phyloP scores from a whole-genome alignment of 208 protist genomes.

The Acanthamoeba culbertsoni region DNA sequence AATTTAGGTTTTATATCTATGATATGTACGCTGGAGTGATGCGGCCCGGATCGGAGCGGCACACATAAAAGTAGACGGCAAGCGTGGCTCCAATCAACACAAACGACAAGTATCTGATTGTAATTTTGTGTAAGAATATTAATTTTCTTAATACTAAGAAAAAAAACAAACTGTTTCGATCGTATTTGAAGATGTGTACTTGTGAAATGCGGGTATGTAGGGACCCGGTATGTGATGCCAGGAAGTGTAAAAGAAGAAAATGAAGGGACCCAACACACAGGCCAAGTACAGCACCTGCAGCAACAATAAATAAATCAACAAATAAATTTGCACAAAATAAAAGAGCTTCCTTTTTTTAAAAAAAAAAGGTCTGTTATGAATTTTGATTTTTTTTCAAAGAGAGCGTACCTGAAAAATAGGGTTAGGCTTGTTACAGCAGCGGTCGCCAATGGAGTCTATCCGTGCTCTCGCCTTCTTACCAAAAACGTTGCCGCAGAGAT shows the following conservation, averaged over 20 bases:
- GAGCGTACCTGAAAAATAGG: conserved; percentile 27
- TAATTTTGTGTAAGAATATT: not conserved
- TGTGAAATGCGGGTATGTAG: conserved; percentile 12
- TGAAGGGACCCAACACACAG: conserved; percentile 17
- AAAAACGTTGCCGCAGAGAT: not conserved
- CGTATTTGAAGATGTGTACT: not conserved
- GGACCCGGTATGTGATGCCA: not conserved
- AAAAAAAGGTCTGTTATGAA: too few species aligned
- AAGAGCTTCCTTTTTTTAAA: too few species aligned
- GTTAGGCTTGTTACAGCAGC: conserved; percentile 43
- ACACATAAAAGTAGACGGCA: not conserved
- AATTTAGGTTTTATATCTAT: not conserved
- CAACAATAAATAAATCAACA: too few species aligned
- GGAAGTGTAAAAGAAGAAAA: not conserved
- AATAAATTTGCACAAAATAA: not conserved
- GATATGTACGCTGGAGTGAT: conserved; percentile 11
- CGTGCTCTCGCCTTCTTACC: not conserved
- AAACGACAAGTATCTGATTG: not conserved
- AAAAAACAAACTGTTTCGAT: too few species aligned
- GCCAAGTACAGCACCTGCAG: conserved; percentile 26
- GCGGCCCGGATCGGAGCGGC: conserved; percentile 1
- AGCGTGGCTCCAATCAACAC: not conserved
- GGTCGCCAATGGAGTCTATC: not conserved
- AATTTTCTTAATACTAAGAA: not conserved
- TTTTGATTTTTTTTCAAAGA: not conserved